phyloP scores from a whole-genome alignment of 208 protist species.

The Trypanosoma melophagium region DNA sequence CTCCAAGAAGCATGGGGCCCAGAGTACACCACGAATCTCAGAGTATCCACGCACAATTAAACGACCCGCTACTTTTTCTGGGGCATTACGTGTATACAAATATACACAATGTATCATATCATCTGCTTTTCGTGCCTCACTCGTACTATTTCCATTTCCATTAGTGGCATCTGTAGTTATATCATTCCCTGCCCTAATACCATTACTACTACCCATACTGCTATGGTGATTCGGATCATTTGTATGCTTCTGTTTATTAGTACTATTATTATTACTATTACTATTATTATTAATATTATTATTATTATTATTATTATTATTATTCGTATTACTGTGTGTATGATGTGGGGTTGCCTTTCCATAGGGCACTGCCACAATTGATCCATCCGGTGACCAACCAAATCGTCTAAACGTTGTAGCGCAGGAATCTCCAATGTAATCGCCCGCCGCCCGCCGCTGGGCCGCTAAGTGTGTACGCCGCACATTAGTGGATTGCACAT shows the following conservation, averaged over 20 bases:
- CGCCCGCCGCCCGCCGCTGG: conserved; percentile 60
- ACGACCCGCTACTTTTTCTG: conserved; percentile 57
- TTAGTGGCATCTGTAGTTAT: neutral
- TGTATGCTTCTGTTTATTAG: neutral
- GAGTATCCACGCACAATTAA: conserved; percentile 63
- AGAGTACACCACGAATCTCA: conserved; percentile 75
- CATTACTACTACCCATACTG: too few relatives aligned
- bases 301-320: conserved; percentile 9
- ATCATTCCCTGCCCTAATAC: neutral
- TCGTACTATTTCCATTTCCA: neutral
- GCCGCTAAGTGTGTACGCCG: conserved; percentile 49
- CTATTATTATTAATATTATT: neutral
- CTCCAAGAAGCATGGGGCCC: conserved; percentile 81
- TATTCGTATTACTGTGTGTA: neutral
- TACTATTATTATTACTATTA: conserved; percentile 6
- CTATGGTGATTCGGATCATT: too few relatives aligned
- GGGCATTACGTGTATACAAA: conserved; percentile 65
- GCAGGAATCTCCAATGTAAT: conserved; percentile 78
- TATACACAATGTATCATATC: conserved; percentile 83
- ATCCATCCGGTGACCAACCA: conserved; percentile 78
- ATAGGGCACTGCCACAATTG: conserved; percentile 75
- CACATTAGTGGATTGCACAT: conserved; percentile 33
- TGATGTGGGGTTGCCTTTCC: conserved; percentile 48
- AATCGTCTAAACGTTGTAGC: conserved; percentile 74
- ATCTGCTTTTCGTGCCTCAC: conserved; percentile 25